Percentiles rank a stretch among this genome's conserved stretches.
These are phyloP conservation scores for Exophiala alcalophila DNA, from an alignment of 2,329 filamentous ascomycete genomes.

Conservation along the genomic window DNA sequence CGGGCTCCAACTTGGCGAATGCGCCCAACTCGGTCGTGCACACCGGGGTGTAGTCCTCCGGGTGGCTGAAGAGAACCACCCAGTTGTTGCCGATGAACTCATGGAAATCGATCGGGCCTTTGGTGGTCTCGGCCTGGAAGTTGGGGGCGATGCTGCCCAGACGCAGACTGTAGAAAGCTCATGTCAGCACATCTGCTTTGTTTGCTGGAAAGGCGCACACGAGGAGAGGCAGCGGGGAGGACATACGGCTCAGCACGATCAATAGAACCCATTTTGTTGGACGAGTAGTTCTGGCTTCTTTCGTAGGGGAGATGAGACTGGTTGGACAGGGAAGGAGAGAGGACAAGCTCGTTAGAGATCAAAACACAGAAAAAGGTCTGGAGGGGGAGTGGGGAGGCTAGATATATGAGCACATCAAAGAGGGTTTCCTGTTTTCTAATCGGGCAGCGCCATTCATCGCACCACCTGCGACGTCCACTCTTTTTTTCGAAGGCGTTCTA, in stretches of 20 bases:
- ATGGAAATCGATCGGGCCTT: slow-evolving; percentile 67
- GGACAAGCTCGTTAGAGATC: slow-evolving; percentile 3
- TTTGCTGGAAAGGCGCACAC: not conserved
- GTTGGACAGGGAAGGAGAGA: slow-evolving; percentile 1
- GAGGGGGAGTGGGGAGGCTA: slow-evolving; percentile 5
- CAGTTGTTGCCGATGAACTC: slow-evolving; percentile 68
- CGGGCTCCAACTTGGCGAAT: slow-evolving; percentile 62
- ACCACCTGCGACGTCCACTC: slow-evolving; percentile 20
- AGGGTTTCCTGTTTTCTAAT: too few species aligned
- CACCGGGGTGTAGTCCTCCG: slow-evolving; percentile 39
- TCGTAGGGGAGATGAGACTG: not conserved
- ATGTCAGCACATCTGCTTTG: slow-evolving; percentile 9
- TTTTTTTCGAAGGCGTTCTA: slow-evolving; percentile 10
- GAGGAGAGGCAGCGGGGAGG: not conserved
- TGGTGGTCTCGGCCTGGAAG: slow-evolving; percentile 67
- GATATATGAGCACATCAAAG: slow-evolving; percentile 5
- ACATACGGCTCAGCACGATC: slow-evolving; percentile 30
- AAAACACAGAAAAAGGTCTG: not conserved
- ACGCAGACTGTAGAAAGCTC: slow-evolving; percentile 50
- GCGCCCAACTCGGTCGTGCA: slow-evolving; percentile 63
- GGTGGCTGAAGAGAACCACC: slow-evolving; percentile 68
- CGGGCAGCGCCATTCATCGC: not conserved
- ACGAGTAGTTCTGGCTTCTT: not conserved
- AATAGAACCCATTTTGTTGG: slow-evolving; percentile 23
- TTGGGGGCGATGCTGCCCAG: slow-evolving; percentile 66